A percentile compares a stretch with the other conserved stretches of the same genome.
Evolutionary conservation across 306 rosid species (phyloP).

Genomic region (peach (Prunus persica)): DNA sequence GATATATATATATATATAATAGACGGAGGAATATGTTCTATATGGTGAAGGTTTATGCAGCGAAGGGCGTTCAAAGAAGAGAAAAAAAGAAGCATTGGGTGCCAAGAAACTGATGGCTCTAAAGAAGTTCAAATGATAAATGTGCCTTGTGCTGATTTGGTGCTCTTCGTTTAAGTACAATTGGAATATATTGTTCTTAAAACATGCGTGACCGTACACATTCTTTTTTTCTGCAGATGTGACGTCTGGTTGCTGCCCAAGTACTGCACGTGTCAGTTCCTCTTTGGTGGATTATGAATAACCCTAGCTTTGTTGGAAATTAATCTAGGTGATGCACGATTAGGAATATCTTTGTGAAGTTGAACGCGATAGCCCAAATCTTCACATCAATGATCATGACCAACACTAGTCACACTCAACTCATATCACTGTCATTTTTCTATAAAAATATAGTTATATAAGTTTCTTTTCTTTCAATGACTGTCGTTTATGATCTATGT

Average conservation of each 20-base stretch:
- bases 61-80: not conserved
- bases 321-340: no score
- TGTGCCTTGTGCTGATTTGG: not conserved
- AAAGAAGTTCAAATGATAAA: no score
- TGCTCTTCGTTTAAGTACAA: not conserved
- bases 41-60: not conserved
- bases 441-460: no score
- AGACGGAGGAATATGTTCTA: slow-evolving; percentile 6
- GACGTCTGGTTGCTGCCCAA: not conserved
- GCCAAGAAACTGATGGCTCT: not conserved
- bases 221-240: not conserved
- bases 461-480: no score
- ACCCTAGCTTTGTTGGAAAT: not conserved
- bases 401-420: no score
- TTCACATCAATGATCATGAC: no score
- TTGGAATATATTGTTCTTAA: not conserved
- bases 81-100: not conserved
- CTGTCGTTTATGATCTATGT: no score
- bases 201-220: not conserved
- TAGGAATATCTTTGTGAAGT: no score
- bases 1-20: not conserved
- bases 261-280: not conserved
- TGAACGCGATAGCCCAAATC: no score
- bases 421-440: no score
- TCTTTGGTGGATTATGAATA: not conserved